Conservation (phyloP, 73 alveolate genomes). For the Urostyla sp. region DNA sequence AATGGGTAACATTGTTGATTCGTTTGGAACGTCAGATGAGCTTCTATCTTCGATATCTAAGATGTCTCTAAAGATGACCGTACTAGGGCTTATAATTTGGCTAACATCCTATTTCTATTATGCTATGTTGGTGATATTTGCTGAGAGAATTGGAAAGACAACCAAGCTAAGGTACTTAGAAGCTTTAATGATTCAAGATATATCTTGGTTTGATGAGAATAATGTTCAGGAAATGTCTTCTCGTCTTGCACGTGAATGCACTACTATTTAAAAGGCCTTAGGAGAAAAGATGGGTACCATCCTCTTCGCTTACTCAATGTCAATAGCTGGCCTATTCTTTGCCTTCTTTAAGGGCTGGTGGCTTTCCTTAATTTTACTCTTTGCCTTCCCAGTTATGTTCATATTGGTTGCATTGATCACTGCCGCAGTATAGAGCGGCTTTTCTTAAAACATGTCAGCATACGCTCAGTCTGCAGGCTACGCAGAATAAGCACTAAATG, state of each 20-base stretch:
- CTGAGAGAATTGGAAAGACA: constrained; percentile 61
- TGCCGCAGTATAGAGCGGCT: constrained; percentile 38
- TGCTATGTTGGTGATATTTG: constrained; percentile 62
- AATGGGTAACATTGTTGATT: constrained; percentile 79
- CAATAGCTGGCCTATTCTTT: constrained; percentile 59
- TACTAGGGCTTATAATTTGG: constrained; percentile 60
- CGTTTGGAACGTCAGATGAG: no score
- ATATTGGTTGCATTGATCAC: constrained; percentile 3
- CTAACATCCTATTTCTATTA: constrained; percentile 54
- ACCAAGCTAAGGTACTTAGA: constrained; percentile 71
- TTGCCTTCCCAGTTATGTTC: constrained; percentile 47
- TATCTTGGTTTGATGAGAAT: constrained; percentile 88
- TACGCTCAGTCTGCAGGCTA: constrained; percentile 66
- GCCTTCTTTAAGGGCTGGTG: constrained; percentile 69
- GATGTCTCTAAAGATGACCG: constrained; percentile 31
- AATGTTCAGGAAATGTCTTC: constrained; percentile 80
- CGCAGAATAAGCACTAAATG: constrained; percentile 72
- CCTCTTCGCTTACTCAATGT: constrained; percentile 47
- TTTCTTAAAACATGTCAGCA: constrained; percentile 8
- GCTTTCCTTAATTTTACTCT: constrained; percentile 53
- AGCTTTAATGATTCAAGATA: constrained; percentile 77
- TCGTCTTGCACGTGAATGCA: constrained; percentile 71
- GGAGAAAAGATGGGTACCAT: constrained; percentile 84
- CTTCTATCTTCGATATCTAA: background rate
- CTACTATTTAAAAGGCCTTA: constrained; percentile 75